phyloP scores from a whole-genome alignment of 768 basidiomycete species.

The Trametes gibbosa region DNA sequence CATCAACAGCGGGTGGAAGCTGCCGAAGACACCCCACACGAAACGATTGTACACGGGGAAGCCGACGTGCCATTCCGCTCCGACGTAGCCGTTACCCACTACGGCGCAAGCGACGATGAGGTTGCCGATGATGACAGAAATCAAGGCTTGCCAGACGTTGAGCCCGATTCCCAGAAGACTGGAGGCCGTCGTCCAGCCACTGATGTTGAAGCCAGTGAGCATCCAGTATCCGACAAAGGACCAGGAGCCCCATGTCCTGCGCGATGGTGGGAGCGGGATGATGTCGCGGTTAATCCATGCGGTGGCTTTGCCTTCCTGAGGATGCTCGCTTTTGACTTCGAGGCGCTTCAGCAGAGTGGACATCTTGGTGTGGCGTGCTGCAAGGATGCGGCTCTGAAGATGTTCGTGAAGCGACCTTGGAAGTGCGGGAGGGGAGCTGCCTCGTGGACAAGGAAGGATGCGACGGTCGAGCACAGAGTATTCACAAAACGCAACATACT shows the following conservation, averaged over 20 bases:
- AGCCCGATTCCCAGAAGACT: slow-evolving; percentile 20
- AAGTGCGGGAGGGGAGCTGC: not conserved
- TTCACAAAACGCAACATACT: not conserved
- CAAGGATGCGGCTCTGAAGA: too few relatives aligned
- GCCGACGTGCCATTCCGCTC: slow-evolving; percentile 23
- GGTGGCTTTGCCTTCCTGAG: slow-evolving; percentile 2
- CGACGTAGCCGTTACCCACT: slow-evolving; percentile 18
- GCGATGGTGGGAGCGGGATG: slow-evolving; percentile 21
- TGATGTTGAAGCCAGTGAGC: slow-evolving; percentile 21
- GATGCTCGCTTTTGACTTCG: slow-evolving; percentile 14
- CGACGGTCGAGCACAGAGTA: not conserved
- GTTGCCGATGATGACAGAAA: slow-evolving; percentile 19
- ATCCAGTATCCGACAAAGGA: slow-evolving; percentile 23
- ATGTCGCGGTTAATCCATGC: slow-evolving; percentile 25
- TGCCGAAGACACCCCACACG: slow-evolving; percentile 20
- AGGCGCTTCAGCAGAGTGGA: slow-evolving; percentile 6
- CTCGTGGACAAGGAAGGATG: not conserved
- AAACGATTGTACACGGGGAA: slow-evolving; percentile 20
- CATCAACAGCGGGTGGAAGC: slow-evolving; percentile 22
- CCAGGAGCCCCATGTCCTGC: slow-evolving; percentile 23
- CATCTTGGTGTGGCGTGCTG: not conserved
- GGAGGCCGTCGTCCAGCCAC: slow-evolving; percentile 20
- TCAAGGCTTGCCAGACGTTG: slow-evolving; percentile 21
- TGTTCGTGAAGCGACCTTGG: not conserved
- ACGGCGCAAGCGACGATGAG: slow-evolving; percentile 15